Conservation (phyloP, 805 yeast species). For the Metschnikowia henanensis region DNA sequence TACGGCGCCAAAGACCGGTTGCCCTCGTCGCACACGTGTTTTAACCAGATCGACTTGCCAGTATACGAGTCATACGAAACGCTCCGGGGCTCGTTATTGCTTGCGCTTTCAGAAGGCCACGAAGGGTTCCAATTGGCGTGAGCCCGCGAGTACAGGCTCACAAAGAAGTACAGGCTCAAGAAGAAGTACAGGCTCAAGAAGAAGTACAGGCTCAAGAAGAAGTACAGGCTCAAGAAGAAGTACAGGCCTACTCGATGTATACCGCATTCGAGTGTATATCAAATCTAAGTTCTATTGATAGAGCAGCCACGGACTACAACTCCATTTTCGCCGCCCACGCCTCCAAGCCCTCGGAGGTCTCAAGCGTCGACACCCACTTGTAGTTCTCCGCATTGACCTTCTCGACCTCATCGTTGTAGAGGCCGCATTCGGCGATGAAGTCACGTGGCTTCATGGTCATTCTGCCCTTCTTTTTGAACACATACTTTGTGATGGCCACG, state of each 20-base stretch:
- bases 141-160: background rate
- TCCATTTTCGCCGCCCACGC: constrained; percentile 25
- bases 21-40: constrained; percentile 96
- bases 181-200: no score
- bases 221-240: no score
- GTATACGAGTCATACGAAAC: constrained; percentile 89
- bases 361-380: constrained; percentile 36
- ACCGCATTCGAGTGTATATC: no score
- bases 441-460: constrained; percentile 69
- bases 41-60: constrained; percentile 92
- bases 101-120: constrained; percentile 92
- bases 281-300: background rate
- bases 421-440: constrained; percentile 55
- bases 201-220: no score
- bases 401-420: constrained; percentile 53
- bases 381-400: constrained; percentile 40
- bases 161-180: no score
- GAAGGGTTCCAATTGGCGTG: constrained; percentile 92
- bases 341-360: constrained; percentile 35
- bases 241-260: no score
- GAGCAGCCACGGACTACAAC: background rate
- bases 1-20: constrained; percentile 82
- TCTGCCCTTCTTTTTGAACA: constrained; percentile 70
- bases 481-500: constrained; percentile 72
- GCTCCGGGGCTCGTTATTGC: constrained; percentile 71